Evolutionary conservation across 2,329 filamentous ascomycete species (phyloP).

Genomic region (Exophiala sp.): DNA sequence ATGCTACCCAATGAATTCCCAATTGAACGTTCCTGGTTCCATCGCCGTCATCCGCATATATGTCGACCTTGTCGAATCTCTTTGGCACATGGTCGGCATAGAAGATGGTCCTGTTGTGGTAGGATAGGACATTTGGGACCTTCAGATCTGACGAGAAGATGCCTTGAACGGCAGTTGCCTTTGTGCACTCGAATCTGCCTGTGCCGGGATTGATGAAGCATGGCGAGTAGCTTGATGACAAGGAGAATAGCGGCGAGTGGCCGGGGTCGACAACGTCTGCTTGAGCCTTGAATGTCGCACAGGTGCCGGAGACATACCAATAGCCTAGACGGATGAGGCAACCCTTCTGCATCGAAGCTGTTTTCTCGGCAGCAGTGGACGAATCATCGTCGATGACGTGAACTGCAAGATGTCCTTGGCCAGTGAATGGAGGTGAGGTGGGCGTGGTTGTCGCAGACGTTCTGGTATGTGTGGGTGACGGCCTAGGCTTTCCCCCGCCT

Average conservation of each 20-base stretch:
- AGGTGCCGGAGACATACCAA: slow-evolving; percentile 66
- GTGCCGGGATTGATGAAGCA: slow-evolving; percentile 50
- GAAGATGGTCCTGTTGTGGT: slow-evolving; percentile 19
- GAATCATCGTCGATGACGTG: slow-evolving; percentile 8
- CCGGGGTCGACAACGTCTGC: slow-evolving; percentile 36
- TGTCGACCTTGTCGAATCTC: slow-evolving; percentile 22
- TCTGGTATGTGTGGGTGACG: slow-evolving; percentile 31
- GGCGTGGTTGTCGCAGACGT: slow-evolving; percentile 30
- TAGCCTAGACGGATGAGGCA: slow-evolving; percentile 65
- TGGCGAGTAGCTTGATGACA: slow-evolving; percentile 56
- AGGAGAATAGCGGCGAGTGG: slow-evolving; percentile 44
- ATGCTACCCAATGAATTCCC: slow-evolving; percentile 25
- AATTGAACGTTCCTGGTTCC: slow-evolving; percentile 22
- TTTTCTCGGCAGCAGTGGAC: not conserved
- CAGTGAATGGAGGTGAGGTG: slow-evolving; percentile 48
- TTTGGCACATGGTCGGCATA: slow-evolving; percentile 21
- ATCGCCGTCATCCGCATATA: slow-evolving; percentile 22
- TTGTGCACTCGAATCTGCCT: slow-evolving; percentile 55
- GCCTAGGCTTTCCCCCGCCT: not conserved
- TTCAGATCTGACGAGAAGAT: slow-evolving; percentile 23
- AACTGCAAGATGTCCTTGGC: slow-evolving; percentile 60
- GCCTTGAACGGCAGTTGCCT: slow-evolving; percentile 41
- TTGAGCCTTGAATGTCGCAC: slow-evolving; percentile 61
- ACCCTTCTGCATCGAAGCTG: slow-evolving; percentile 40
- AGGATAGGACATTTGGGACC: slow-evolving; percentile 10